These are phyloP conservation scores for Alternaria viburni DNA, from an alignment of 2,329 filamentous ascomycete species.

Conservation along the genomic window DNA sequence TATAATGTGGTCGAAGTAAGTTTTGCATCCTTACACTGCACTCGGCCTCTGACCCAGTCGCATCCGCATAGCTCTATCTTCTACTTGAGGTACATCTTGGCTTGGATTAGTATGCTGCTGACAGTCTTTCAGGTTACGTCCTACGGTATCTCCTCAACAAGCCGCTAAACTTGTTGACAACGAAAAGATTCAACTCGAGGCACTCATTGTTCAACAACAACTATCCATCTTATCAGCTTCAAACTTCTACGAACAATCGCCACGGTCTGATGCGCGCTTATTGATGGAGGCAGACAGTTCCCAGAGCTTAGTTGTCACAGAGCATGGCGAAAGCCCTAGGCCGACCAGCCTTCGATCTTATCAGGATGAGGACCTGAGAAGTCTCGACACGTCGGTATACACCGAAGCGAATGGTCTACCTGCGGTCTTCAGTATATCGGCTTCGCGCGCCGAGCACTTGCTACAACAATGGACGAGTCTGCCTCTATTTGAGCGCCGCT, in stretches of 20 bases:
- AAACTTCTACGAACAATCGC: constrained; percentile 22
- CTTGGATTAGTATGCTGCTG: neutral
- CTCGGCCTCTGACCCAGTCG: neutral
- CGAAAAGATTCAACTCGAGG: constrained; percentile 46
- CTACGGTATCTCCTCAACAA: constrained; percentile 41
- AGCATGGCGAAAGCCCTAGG: constrained; percentile 14
- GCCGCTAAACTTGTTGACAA: constrained; percentile 41
- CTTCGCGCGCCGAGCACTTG: constrained; percentile 33
- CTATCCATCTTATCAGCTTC: constrained; percentile 39
- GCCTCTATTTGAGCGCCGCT: constrained; percentile 36
- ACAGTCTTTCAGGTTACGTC: constrained; percentile 29
- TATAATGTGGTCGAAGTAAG: constrained; percentile 49
- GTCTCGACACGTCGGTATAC: constrained; percentile 28
- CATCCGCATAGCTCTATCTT: neutral
- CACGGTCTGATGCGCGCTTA: constrained; percentile 21
- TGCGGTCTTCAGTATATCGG: constrained; percentile 30
- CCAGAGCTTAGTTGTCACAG: constrained; percentile 26
- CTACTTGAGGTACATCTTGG: neutral
- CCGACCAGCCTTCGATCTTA: constrained; percentile 36
- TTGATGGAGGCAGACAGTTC: constrained; percentile 42
- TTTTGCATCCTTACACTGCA: neutral
- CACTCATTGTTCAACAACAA: constrained; percentile 49
- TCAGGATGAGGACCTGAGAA: constrained; percentile 35
- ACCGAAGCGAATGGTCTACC: constrained; percentile 31
- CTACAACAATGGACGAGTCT: constrained; percentile 44